phyloP scores from a whole-genome alignment of 805 yeast species.

The Ogataea methylovora region DNA sequence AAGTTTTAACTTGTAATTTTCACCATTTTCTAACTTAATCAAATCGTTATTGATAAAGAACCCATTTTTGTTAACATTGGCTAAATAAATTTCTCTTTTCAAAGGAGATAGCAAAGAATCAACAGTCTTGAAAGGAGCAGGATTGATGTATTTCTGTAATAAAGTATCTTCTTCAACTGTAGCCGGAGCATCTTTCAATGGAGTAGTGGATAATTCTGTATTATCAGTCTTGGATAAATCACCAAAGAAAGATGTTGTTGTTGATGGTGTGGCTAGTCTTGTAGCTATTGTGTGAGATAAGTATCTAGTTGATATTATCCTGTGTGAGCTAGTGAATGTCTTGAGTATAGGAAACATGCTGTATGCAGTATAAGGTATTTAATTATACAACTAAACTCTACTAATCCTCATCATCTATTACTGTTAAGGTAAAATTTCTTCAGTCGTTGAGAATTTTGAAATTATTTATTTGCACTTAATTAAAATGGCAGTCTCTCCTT shows the following conservation, averaged over 20 bases:
- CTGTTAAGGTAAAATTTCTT: no score
- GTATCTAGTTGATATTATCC: no score
- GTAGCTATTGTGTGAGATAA: no score
- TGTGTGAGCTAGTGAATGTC: no score
- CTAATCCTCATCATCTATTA: no score
- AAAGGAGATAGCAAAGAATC: slow-evolving; percentile 58
- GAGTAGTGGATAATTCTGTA: neutral
- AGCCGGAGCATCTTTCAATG: neutral
- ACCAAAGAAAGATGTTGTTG: slow-evolving; percentile 19
- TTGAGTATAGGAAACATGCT: no score
- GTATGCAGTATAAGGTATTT: no score
- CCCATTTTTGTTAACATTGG: slow-evolving; percentile 54
- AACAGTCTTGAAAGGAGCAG: slow-evolving; percentile 46
- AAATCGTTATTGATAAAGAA: slow-evolving; percentile 59
- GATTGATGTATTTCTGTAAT: slow-evolving; percentile 45
- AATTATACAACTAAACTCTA: no score
- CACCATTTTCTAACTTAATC: slow-evolving; percentile 36
- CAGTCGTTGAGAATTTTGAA: no score
- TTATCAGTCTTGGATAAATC: slow-evolving; percentile 7
- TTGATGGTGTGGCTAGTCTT: slow-evolving; percentile 1
- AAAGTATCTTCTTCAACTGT: slow-evolving; percentile 17
- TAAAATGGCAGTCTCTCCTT: no score
- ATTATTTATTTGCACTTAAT: no score
- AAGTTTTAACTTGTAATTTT: slow-evolving; percentile 48
- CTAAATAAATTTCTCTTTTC: slow-evolving; percentile 55